Evolutionary conservation across 1,139 yeast species (phyloP).

Genomic region (Pichia sp.): DNA sequence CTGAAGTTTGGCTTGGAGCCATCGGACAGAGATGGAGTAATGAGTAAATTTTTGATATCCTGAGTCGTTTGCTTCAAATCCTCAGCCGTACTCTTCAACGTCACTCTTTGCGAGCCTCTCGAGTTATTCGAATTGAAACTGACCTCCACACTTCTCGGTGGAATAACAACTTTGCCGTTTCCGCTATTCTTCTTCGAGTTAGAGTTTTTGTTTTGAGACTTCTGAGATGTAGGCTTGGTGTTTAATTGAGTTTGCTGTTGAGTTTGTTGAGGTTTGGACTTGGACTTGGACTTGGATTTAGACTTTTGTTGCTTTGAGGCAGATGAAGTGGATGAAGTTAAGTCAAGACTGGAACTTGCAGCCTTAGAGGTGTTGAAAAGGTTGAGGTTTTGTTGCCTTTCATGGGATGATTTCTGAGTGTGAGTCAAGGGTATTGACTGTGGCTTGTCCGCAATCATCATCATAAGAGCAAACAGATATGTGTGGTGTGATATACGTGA

Average conservation of each 20-base stretch:
- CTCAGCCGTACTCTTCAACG: constrained; percentile 24
- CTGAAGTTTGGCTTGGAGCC: constrained; percentile 45
- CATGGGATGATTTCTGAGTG: background rate
- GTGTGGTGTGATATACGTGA: background rate
- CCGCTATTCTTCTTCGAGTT: background rate
- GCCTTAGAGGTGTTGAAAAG: background rate
- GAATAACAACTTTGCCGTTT: constrained; percentile 19
- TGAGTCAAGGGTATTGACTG: constrained; percentile 10
- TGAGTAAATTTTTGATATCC: constrained; percentile 25
- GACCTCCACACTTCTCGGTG: constrained; percentile 24
- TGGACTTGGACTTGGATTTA: background rate
- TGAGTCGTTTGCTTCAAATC: constrained; percentile 24
- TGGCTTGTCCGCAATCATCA: constrained; percentile 17
- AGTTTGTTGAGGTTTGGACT: background rate
- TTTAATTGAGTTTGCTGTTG: background rate
- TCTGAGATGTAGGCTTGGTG: background rate
- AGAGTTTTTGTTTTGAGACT: background rate
- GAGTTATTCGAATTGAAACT: constrained; percentile 11
- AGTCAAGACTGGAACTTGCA: background rate
- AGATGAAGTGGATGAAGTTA: background rate
- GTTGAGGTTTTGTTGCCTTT: background rate
- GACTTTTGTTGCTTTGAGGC: background rate
- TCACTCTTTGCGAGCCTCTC: constrained; percentile 22
- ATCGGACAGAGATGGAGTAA: constrained; percentile 34
- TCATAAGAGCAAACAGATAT: constrained; percentile 1